Evolutionary conservation across 805 yeast genomes (phyloP), one percentile per base, ranked within the genome.

Genomic region (Torulaspora delbrueckii): DNA sequence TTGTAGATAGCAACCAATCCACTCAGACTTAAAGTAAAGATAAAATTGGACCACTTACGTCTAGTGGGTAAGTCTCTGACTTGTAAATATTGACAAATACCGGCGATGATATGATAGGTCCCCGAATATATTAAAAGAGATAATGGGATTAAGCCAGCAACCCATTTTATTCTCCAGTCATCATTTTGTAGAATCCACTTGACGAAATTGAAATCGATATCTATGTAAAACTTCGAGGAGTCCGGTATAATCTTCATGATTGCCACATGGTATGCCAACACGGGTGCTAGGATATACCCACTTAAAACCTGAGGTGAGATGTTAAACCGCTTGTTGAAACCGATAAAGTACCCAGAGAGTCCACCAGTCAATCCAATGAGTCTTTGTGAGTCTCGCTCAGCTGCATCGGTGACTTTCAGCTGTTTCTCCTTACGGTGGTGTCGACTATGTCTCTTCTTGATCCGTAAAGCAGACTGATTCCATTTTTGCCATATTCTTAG

Each of bases 341-440:
- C 63, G 25, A 57, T 42, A 25, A 57, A 52, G 32, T 56, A 57
- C 1, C 63, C 63, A 9, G 55, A 48, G 14, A 59, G 46, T 9
- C 62, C 62, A 2, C 63, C 63, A 2, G 50, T 48, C 13, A 57
- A 46, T 3, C 62, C 62, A 13, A 57, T 56, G 16, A 37, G 27
- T 12, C 54, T 47, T 42, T 57, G 63, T 2, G 59, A 48, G 26
- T 42, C 42, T 6, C 51, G 47, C 36, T 52, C 56, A 8, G 46
- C 27, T 9, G 48, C 50, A 24, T 49, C 53, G 9, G 43, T 37
- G n/a, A 50, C 40, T 13, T 28, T 40, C 30, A 42, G 19, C 8
- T 50, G 42, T 27, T 45, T 37, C 34, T 45, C 45, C 37, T 23
- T 31, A 18, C 32, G 42, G 14, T 38, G 46, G 10, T 36, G 47